Conservation (phyloP, 331 rosid genomes). For the Rhamnella rubrinervis region DNA sequence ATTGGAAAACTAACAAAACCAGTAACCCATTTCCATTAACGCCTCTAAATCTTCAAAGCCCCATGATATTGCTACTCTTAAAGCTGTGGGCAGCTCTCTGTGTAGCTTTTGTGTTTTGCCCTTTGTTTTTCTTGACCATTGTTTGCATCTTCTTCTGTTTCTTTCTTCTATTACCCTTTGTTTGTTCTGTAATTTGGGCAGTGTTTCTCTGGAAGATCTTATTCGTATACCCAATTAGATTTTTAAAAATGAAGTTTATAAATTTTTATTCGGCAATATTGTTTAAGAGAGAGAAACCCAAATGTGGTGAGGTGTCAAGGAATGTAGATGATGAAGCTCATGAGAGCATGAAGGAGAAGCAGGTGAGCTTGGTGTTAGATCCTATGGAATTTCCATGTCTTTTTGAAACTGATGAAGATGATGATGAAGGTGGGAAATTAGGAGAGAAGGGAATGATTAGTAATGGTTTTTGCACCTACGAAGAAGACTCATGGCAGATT, state of each 20-base stretch:
- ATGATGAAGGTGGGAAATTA: constrained; percentile 5
- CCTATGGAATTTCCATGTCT: constrained; percentile 15
- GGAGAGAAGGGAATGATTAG: neutral
- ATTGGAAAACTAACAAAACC: no score
- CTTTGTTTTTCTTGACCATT: neutral
- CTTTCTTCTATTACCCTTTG: neutral
- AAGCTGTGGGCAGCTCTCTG: constrained; percentile 9
- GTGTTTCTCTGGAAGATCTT: constrained; percentile 7
- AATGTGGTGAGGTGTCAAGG: neutral
- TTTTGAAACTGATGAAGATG: constrained; percentile 17
- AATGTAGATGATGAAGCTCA: neutral
- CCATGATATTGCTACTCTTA: neutral
- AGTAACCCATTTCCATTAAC: neutral
- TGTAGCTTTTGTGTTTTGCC: no score
- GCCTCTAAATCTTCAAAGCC: neutral
- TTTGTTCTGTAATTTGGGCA: constrained; percentile 9
- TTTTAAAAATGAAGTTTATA: constrained; percentile 6
- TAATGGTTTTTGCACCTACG: neutral
- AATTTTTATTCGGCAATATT: neutral
- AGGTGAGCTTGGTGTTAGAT: constrained; percentile 21
- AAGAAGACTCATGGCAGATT: constrained; percentile 20
- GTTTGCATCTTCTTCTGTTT: constrained; percentile 3
- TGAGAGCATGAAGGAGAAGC: constrained; percentile 14
- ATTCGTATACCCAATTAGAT: neutral
- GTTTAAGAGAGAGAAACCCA: neutral